These are phyloP conservation scores for Polyplosphaeria fusca DNA, from an alignment of 495 filamentous ascomycete species.

Conservation along the genomic window DNA sequence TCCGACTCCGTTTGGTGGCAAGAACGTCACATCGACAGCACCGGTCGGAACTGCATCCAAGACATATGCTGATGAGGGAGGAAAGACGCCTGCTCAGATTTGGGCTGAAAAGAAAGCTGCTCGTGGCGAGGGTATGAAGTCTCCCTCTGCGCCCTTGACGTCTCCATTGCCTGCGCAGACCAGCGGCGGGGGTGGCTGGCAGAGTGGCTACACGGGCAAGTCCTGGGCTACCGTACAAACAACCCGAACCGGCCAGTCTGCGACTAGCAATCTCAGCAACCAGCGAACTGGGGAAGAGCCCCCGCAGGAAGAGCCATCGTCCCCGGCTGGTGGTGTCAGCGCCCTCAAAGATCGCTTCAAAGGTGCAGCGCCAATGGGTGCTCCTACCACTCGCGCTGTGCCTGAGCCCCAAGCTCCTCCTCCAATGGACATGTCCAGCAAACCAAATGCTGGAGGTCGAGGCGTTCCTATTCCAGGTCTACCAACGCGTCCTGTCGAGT, in stretches of 20 bases:
- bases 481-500: conserved; percentile 56
- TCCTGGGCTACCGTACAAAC: conserved; percentile 81
- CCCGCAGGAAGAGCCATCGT: conserved; percentile 50
- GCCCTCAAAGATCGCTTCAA: conserved; percentile 76
- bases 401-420: conserved; percentile 52
- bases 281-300: conserved; percentile 57
- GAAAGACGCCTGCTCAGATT: conserved; percentile 92
- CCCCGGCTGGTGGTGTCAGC: conserved; percentile 58
- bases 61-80: conserved; percentile 90
- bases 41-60: conserved; percentile 77
- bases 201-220: conserved; percentile 84
- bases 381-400: conserved; percentile 46
- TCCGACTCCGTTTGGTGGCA: conserved; percentile 59
- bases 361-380: conserved; percentile 64
- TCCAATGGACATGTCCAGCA: conserved; percentile 57
- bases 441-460: conserved; percentile 54
- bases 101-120: conserved; percentile 96
- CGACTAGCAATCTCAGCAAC: conserved; percentile 53
- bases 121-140: conserved; percentile 56
- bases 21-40: conserved; percentile 49
- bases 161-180: conserved; percentile 60
- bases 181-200: conserved; percentile 72
- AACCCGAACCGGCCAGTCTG: conserved; percentile 62
- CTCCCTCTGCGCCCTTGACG: conserved; percentile 41
- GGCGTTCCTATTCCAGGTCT: conserved; percentile 73